Evolutionary conservation across 106 monocot species (phyloP).

Genomic region (Xerophyta viscosa): DNA sequence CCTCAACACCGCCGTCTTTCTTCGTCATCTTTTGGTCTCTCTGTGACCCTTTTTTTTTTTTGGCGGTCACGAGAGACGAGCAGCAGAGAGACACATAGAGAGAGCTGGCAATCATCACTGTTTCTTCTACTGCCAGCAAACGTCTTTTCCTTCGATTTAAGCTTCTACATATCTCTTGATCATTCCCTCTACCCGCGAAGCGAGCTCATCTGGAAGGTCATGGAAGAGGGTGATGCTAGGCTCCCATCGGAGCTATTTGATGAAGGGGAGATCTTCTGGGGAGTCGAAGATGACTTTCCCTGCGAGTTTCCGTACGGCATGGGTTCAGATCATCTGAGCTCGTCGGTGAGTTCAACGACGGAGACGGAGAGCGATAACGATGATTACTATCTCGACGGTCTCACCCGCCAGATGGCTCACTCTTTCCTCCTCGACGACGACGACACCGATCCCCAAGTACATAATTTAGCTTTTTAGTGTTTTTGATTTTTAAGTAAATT

Average conservation of each 20-base stretch:
- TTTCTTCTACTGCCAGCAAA: too few species aligned
- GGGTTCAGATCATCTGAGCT: not conserved
- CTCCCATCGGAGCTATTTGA: not conserved
- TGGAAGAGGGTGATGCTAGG: too few species aligned
- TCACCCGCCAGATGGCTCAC: constrained; percentile 13
- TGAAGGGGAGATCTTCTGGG: not conserved
- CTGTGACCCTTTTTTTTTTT: not conserved
- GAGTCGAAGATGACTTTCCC: not conserved
- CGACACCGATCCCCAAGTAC: not conserved
- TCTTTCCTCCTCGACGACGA: constrained; percentile 4
- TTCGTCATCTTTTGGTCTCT: not conserved
- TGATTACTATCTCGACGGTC: constrained; percentile 1
- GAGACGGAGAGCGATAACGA: constrained; percentile 9
- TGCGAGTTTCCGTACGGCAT: constrained; percentile 1
- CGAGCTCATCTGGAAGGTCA: too few species aligned
- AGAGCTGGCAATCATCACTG: not conserved
- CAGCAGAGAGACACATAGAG: not conserved
- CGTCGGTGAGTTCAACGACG: constrained; percentile 4
- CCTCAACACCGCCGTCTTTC: not conserved
- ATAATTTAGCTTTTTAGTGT: not conserved
- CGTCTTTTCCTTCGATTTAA: too few species aligned
- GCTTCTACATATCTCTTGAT: too few species aligned
- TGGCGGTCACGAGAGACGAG: not conserved
- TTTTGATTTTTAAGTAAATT: not conserved
- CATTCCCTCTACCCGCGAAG: too few species aligned